A percentile compares a stretch with the other conserved stretches of the same genome.
phyloP scores from a whole-genome alignment of 129 eudicot species.

The Silybum marianum region DNA sequence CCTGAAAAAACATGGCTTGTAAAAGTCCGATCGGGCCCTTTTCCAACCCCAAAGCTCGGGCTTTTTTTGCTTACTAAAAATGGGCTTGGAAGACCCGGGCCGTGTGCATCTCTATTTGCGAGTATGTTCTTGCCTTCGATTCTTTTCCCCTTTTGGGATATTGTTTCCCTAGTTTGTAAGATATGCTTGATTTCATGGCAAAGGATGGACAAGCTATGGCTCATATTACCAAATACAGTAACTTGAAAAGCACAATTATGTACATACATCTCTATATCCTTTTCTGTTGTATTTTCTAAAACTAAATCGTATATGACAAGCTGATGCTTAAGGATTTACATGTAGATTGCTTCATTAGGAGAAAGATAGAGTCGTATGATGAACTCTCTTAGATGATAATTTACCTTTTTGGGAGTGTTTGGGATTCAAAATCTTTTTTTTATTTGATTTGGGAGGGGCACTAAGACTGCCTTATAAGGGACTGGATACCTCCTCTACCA shows the following conservation, averaged over 20 bases:
- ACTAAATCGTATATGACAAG: neutral
- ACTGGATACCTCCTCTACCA: too few species aligned
- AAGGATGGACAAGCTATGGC: neutral
- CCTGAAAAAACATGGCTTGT: neutral
- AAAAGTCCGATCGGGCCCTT: neutral
- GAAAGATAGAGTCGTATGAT: neutral
- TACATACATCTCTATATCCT: neutral
- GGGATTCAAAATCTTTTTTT: neutral
- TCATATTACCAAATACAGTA: neutral
- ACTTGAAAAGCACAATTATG: neutral
- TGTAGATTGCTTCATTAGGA: slow-evolving; percentile 5
- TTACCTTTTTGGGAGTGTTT: neutral
- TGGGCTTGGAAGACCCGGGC: neutral
- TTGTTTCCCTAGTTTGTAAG: neutral
- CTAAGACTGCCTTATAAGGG: too few species aligned
- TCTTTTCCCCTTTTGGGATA: neutral
- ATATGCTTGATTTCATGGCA: neutral
- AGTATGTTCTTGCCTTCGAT: neutral
- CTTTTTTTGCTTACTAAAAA: neutral
- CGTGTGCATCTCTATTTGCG: neutral
- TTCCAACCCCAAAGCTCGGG: neutral
- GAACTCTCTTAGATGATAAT: slow-evolving; percentile 4
- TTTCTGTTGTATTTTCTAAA: neutral
- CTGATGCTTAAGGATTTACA: neutral
- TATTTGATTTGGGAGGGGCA: neutral